phyloP scores from a whole-genome alignment of 441 rosid species.

The Populus hybrid region DNA sequence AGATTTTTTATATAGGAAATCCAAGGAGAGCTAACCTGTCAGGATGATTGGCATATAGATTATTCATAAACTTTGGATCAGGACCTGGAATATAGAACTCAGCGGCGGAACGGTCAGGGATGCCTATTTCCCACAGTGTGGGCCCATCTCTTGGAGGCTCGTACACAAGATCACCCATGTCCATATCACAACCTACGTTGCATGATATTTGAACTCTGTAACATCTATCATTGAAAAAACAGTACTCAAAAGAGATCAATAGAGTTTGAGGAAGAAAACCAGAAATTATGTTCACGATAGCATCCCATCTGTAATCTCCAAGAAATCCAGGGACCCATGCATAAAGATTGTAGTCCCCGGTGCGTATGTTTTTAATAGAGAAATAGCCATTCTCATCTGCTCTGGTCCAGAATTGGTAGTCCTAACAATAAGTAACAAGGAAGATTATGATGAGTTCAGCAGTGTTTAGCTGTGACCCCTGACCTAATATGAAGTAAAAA shows the following conservation, averaged over 20 bases:
- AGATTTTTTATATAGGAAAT: not conserved
- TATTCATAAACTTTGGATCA: conserved; percentile 57
- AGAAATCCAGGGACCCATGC: conserved; percentile 72
- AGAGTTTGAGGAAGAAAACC: conserved; percentile 30
- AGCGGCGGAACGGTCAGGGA: conserved; percentile 81
- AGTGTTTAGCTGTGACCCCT: not conserved
- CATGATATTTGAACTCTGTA: conserved; percentile 6
- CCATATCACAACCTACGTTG: conserved; percentile 52
- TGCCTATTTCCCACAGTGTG: conserved; percentile 92
- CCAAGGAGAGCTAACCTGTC: conserved; percentile 50
- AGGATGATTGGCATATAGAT: conserved; percentile 66
- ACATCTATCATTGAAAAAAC: not conserved
- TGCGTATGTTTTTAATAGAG: conserved; percentile 37
- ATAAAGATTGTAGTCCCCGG: conserved; percentile 51
- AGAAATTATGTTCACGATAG: conserved; percentile 39
- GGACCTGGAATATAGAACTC: conserved; percentile 86
- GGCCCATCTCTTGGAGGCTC: conserved; percentile 89
- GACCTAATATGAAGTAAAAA: not conserved
- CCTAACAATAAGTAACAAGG: conserved; percentile 21
- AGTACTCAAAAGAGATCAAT: not conserved
- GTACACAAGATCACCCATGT: conserved; percentile 61
- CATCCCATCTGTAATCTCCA: conserved; percentile 54
- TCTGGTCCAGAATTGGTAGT: conserved; percentile 69
- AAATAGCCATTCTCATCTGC: conserved; percentile 54
- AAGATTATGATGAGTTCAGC: not conserved